Percentiles rank a stretch among this genome's conserved stretches.
Evolutionary conservation across 140 eudicot genomes (phyloP).

Genomic region (Flaveria floridana): DNA sequence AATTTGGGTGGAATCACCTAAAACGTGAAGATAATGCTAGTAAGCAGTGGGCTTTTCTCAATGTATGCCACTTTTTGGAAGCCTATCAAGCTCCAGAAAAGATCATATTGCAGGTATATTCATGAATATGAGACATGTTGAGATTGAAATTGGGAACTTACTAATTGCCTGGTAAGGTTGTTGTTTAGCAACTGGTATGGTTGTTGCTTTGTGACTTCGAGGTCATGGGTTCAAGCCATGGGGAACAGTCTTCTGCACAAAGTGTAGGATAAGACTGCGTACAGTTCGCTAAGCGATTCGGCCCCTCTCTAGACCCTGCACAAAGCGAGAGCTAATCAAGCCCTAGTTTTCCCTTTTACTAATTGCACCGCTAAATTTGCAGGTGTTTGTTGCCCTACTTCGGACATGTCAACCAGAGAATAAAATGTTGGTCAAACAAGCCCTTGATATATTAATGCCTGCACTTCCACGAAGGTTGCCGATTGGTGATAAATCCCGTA

Average conservation of each 20-base stretch:
- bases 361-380: slow-evolving; percentile 31
- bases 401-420: slow-evolving; percentile 98
- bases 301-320: too few relatives aligned
- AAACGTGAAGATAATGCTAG: slow-evolving; percentile 99
- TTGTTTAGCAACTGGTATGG: too few relatives aligned
- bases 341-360: too few relatives aligned
- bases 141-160: too few relatives aligned
- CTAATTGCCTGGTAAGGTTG: too few relatives aligned
- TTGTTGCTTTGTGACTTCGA: too few relatives aligned
- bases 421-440: slow-evolving; percentile 99
- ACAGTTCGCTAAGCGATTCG: too few relatives aligned
- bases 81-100: slow-evolving; percentile 99
- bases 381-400: slow-evolving; percentile 97
- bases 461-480: slow-evolving; percentile 96
- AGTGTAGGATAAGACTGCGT: too few relatives aligned
- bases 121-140: not conserved
- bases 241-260: too few relatives aligned
- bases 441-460: slow-evolving; percentile 98
- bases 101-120: slow-evolving; percentile 86
- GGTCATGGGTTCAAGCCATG: too few relatives aligned
- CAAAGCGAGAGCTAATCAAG: too few relatives aligned
- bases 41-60: slow-evolving; percentile 99
- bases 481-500: slow-evolving; percentile 88
- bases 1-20: slow-evolving; percentile 99
- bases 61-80: slow-evolving; percentile 98